Evolutionary conservation across 345 rosid genomes (phyloP), one percentile per base, ranked within the genome.

Genomic region (Eucalyptus leucophloia): DNA sequence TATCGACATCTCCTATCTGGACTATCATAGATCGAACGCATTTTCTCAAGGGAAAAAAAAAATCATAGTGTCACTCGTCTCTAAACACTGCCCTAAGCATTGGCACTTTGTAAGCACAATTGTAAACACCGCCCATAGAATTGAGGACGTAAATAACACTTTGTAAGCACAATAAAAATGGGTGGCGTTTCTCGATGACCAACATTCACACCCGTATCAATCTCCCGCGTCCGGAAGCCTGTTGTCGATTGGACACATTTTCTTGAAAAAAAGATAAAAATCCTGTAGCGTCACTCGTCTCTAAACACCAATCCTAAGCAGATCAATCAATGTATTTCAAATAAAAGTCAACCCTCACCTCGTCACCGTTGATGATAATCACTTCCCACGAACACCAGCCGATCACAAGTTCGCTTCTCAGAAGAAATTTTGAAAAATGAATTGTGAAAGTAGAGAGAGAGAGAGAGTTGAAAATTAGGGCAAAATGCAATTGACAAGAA

Each of bases 1-100:
- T 72, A 3, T 19, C 28, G 1, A 72, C 42, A 4, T 72, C 15
- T 37, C 28, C 4, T 0, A 1, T 19, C 7, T 0, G 1, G 1
- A 37, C 15, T 2, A 37, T 72, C 28, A 37, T 37, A 11, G 0
- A 72, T 72, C 11, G 45, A 11, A 21, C 5, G 0, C 82, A 72
- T 37, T 72, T 34, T 72, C 8, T 34, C 1, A 4, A 1, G 23
- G 24, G 3, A 2, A 2, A 9, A 4, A 54, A 34, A 37, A 19
- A 37, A 7, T 0, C 5, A 1, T 21, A 37, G 8, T 37, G 26
- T 37, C 45, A 2, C 44, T 34, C 26, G 8, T 69, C 42, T 32
- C 42, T 32, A 69, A 32, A 34, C 80, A 69, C 17, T 17, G 42
- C 23, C 23, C 23, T 32, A 67, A 67, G 42, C 40, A 67, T 51